Evolutionary conservation across 768 basidiomycete genomes (phyloP), one percentile per base, ranked within the genome.

Genomic region (Polyporus arcularius): DNA sequence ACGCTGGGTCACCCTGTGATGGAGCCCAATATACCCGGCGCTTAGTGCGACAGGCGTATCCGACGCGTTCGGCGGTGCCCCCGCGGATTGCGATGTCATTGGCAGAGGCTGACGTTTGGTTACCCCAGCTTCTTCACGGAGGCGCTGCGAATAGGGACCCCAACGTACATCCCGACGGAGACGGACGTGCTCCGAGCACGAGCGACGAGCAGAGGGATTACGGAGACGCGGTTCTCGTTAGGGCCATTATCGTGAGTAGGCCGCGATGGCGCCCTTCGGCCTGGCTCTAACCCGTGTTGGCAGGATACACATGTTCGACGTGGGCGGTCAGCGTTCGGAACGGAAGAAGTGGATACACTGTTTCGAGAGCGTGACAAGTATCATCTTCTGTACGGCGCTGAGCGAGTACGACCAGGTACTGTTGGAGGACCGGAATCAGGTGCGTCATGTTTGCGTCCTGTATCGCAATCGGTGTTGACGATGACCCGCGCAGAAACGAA

Each of bases 131-230:
- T 98, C 76, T 96, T 97, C 75, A 79, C 81, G 11, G 85, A 94
- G 55, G 88, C 94, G 10, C 75, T 85, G n/a, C 85, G 94, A 47
- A 95, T 98, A 71, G 92, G 91, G 2, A 73, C 83, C 1, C 80
- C 85, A 0, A 86, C 84, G n/a, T 98, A 96, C 69, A 77, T 89
- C 0, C 96, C 96, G 0, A 90, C 87, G 18, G 90, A 92, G 68
- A 86, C 83, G 7, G 96, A 98, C 70, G 90, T 96, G 2, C 78
- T 98, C 30, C 80, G 93, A 28, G 92, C 93, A n/a, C 84, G 94
- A 64, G 85, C 86, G 59, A 96, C 96, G 79, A 93, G 88, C 57
- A 88, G 90, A 3, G 94, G 94, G 16, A 96, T 98, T 67, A 88
- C 86, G 5, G 95, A 98, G 75, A 97, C 95, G 6, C 75, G 88